Evolutionary conservation across 1,139 yeast genomes (phyloP).

Genomic region (Zygosaccharomyces pseudobailii): DNA sequence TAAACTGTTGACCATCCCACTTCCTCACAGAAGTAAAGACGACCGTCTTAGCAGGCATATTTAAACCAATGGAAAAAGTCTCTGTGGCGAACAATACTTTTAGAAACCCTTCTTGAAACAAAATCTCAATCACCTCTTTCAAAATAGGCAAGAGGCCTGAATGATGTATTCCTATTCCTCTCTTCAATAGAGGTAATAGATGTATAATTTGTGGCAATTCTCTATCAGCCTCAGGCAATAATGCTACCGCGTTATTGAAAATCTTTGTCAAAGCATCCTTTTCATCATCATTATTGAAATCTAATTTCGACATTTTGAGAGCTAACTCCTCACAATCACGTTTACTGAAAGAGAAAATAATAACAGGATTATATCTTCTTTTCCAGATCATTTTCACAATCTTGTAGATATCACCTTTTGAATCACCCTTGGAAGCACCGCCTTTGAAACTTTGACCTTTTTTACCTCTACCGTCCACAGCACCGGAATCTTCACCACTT

Average conservation of each 20-base stretch:
- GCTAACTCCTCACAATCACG: slow-evolving; percentile 96
- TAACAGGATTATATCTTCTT: slow-evolving; percentile 93
- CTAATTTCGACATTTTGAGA: slow-evolving; percentile 88
- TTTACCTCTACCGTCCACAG: slow-evolving; percentile 57
- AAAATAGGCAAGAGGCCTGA: slow-evolving; percentile 92
- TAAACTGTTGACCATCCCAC: slow-evolving; percentile 95
- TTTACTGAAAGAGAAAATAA: slow-evolving; percentile 93
- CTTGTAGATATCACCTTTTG: slow-evolving; percentile 88
- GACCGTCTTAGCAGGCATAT: slow-evolving; percentile 98
- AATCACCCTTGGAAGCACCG: slow-evolving; percentile 63
- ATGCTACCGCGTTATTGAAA: slow-evolving; percentile 80
- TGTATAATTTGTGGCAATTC: slow-evolving; percentile 92
- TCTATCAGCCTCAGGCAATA: slow-evolving; percentile 84
- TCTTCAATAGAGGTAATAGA: slow-evolving; percentile 75
- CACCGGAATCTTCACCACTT: slow-evolving; percentile 76
- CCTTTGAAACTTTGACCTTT: slow-evolving; percentile 88
- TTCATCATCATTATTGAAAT: slow-evolving; percentile 89
- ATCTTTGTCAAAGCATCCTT: slow-evolving; percentile 84
- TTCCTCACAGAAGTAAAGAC: slow-evolving; percentile 96
- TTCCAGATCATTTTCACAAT: slow-evolving; percentile 97
- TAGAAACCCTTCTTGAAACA: slow-evolving; percentile 95
- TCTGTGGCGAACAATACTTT: slow-evolving; percentile 96
- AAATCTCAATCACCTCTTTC: slow-evolving; percentile 92
- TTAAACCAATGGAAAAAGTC: slow-evolving; percentile 95
- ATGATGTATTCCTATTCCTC: slow-evolving; percentile 99